Evolutionary conservation across 345 rosid species (phyloP).

Genomic region (Litchi chinensis): DNA sequence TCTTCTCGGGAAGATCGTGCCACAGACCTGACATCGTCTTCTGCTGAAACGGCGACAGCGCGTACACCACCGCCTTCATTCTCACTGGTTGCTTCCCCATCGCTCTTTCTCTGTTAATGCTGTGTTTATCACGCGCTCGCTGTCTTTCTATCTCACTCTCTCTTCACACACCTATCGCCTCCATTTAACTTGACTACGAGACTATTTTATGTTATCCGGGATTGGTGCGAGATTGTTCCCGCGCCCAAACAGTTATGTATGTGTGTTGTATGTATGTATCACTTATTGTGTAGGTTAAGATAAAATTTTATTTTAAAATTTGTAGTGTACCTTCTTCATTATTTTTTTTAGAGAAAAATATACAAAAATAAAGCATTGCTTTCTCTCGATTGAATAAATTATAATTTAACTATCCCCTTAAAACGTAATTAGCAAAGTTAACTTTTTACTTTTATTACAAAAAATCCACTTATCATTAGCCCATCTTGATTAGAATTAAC

Average conservation of each 20-base stretch:
- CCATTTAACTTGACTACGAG: neutral
- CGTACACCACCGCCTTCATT: constrained; percentile 84
- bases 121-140: neutral
- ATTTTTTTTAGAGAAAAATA: no score
- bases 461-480: no score
- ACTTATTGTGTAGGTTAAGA: no score
- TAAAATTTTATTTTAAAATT: no score
- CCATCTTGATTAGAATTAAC: no score
- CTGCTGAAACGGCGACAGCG: constrained; percentile 84
- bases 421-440: no score
- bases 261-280: no score
- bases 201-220: neutral
- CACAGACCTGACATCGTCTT: constrained; percentile 73
- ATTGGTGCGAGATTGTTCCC: neutral
- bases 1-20: constrained; percentile 72
- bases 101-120: constrained; percentile 9
- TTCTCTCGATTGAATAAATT: no score
- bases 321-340: no score
- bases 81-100: constrained; percentile 85
- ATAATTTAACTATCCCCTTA: no score
- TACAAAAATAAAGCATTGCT: no score
- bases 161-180: neutral
- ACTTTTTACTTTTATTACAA: no score
- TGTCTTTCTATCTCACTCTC: neutral
- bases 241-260: neutral